These are phyloP conservation scores for Starmerella cellae DNA, from an alignment of 805 yeast genomes.

Conservation along the genomic window DNA sequence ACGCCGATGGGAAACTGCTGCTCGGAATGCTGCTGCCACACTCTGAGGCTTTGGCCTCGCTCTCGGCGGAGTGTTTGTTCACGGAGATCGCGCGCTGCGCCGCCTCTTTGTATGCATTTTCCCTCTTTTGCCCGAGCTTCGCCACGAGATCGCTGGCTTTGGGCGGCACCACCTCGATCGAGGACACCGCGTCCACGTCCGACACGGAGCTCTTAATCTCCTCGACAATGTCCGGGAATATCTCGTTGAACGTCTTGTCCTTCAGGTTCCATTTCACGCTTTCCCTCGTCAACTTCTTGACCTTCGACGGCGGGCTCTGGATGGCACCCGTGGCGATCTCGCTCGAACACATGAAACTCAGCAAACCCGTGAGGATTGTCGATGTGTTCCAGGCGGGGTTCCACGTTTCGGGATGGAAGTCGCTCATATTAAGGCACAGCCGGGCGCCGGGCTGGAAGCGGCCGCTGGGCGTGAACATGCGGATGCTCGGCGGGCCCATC, in stretches of 20 bases:
- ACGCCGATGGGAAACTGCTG: background rate
- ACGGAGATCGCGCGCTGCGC: constrained; percentile 1
- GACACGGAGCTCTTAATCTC: constrained; percentile 12
- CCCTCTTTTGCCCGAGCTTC: constrained; percentile 8
- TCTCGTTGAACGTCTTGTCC: constrained; percentile 37
- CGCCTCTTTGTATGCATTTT: constrained; percentile 10
- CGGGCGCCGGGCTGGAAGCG: constrained; percentile 66
- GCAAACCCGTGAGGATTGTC: constrained; percentile 69
- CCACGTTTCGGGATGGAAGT: constrained; percentile 84
- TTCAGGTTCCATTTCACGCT: constrained; percentile 47
- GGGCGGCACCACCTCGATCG: constrained; percentile 17
- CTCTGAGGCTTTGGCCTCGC: too few relatives aligned
- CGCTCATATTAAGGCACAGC: constrained; percentile 74
- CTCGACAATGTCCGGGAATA: constrained; percentile 56
- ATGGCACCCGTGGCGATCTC: constrained; percentile 73
- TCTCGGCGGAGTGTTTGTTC: background rate
- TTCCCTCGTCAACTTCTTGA: constrained; percentile 40
- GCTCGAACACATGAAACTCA: constrained; percentile 78
- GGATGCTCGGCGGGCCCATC: constrained; percentile 79
- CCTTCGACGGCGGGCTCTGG: constrained; percentile 44
- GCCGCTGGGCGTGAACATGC: constrained; percentile 84
- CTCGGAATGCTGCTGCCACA: too few relatives aligned
- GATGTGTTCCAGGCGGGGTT: constrained; percentile 88
- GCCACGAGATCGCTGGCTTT: constrained; percentile 12
- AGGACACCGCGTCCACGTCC: constrained; percentile 5